A percentile compares a stretch with the other conserved stretches of the same genome.
These are phyloP conservation scores for Geranium incanum DNA, from an alignment of 441 rosid genomes.

Conservation along the genomic window DNA sequence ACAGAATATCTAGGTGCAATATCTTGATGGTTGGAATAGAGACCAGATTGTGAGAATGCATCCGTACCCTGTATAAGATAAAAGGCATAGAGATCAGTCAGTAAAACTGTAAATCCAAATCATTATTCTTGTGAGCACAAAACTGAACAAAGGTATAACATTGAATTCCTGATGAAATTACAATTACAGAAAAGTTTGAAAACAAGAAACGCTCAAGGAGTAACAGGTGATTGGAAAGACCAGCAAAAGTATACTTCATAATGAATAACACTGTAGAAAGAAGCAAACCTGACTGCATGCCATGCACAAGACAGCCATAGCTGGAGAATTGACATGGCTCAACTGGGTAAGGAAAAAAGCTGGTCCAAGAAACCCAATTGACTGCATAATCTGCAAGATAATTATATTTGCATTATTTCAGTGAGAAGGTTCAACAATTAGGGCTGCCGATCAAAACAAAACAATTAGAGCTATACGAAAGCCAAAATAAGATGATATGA, in stretches of 20 bases:
- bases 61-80: conserved; percentile 53
- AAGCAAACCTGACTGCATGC: conserved; percentile 77
- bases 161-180: background rate
- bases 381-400: conserved; percentile 71
- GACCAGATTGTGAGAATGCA: conserved; percentile 87
- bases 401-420: background rate
- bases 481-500: background rate
- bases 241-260: background rate
- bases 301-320: conserved; percentile 89
- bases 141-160: no score
- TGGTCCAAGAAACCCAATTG: conserved; percentile 92
- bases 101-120: background rate
- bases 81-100: conserved; percentile 2
- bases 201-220: background rate
- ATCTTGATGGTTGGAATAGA: conserved; percentile 92
- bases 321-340: conserved; percentile 83
- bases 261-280: background rate
- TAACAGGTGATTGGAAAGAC: background rate
- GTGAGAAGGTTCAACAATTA: background rate
- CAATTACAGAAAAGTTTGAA: background rate
- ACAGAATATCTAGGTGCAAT: conserved; percentile 93
- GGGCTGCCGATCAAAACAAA: background rate
- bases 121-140: no score
- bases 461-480: no score
- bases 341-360: conserved; percentile 91